Evolutionary conservation across 345 rosid genomes (phyloP).

Genomic region (Eucalyptus lansdowneana): DNA sequence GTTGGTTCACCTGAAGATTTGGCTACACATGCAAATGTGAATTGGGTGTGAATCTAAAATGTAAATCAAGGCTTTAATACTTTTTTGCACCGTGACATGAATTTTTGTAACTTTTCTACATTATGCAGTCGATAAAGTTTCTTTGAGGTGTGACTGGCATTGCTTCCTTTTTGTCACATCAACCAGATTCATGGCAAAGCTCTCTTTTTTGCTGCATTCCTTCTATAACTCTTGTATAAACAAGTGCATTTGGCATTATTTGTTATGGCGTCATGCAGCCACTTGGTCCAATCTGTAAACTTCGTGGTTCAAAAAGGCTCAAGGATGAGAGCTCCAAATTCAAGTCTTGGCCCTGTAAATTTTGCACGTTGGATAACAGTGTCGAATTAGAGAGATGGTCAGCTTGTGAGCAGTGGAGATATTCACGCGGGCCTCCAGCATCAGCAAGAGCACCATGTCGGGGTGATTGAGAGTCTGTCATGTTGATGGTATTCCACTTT

Average conservation of each 20-base stretch:
- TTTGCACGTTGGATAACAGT: constrained; percentile 59
- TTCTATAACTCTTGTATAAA: background rate
- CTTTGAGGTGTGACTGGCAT: background rate
- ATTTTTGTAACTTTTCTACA: background rate
- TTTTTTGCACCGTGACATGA: background rate
- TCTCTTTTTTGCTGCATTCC: background rate
- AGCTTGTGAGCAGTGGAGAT: constrained; percentile 76
- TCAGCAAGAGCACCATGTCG: constrained; percentile 38
- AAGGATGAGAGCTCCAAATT: constrained; percentile 21
- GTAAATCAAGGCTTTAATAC: background rate
- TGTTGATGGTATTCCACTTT: background rate
- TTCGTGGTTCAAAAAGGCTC: constrained; percentile 40
- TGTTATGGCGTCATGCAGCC: constrained; percentile 18
- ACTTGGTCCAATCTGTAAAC: constrained; percentile 47
- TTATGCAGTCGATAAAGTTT: background rate
- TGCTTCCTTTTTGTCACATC: background rate
- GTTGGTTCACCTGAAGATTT: background rate
- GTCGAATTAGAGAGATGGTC: constrained; percentile 43
- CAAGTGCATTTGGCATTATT: background rate
- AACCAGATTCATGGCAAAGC: background rate
- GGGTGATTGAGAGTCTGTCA: constrained; percentile 30
- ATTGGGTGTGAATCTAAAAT: background rate
- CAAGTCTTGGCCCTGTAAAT: constrained; percentile 60
- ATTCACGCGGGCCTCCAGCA: constrained; percentile 50
- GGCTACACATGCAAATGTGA: background rate